phyloP scores from a whole-genome alignment of 768 basidiomycete genomes.

The Naganishia randhawae region DNA sequence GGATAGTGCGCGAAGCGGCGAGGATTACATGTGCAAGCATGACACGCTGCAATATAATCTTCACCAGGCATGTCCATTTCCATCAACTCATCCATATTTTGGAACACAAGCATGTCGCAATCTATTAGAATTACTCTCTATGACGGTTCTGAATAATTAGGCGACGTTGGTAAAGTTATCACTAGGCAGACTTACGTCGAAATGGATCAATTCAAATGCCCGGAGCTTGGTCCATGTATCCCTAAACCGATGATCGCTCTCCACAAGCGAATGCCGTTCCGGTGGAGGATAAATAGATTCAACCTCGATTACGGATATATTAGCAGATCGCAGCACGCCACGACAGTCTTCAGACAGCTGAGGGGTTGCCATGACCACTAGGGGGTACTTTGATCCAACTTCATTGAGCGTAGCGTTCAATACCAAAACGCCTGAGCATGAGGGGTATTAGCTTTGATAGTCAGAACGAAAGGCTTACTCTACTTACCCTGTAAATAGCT shows the following conservation, averaged over 20 bases:
- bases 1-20: slow-evolving; percentile 80
- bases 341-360: slow-evolving; percentile 58
- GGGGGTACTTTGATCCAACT: slow-evolving; percentile 65
- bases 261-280: slow-evolving; percentile 56
- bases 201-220: slow-evolving; percentile 51
- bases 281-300: slow-evolving; percentile 36
- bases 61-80: slow-evolving; percentile 39
- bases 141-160: not conserved
- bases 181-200: slow-evolving; percentile 40
- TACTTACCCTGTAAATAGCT: slow-evolving; percentile 54
- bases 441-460: not conserved
- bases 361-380: slow-evolving; percentile 72
- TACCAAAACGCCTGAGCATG: slow-evolving; percentile 57
- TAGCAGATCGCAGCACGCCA: slow-evolving; percentile 57
- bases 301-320: slow-evolving; percentile 53
- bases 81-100: slow-evolving; percentile 47
- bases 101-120: slow-evolving; percentile 47
- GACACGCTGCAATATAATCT: slow-evolving; percentile 79
- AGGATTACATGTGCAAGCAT: slow-evolving; percentile 94
- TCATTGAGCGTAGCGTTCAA: slow-evolving; percentile 59
- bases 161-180: not conserved
- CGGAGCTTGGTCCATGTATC: slow-evolving; percentile 66
- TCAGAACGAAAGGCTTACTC: not conserved
- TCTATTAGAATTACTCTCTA: slow-evolving; percentile 44
- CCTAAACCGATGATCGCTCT: slow-evolving; percentile 55